Conservation (phyloP, 352 stramenopile species). For the Globisporangium yorkense region DNA sequence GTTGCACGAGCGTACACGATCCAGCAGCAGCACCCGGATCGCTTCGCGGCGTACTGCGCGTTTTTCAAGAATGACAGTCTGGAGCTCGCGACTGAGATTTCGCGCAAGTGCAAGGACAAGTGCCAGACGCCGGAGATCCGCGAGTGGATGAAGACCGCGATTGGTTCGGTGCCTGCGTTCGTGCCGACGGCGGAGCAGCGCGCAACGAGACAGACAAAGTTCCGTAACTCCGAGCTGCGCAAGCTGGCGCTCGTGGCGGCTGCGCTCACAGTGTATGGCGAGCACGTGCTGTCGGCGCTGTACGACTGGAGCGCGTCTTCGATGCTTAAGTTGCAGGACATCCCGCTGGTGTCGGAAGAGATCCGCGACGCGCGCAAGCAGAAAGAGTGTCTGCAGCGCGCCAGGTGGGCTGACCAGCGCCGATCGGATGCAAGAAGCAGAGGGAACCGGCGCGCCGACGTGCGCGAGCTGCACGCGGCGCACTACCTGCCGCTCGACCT, state of each 20-base stretch:
- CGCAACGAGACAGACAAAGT: neutral
- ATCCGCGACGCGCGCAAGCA: neutral
- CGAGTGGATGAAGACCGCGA: neutral
- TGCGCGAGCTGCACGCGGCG: neutral
- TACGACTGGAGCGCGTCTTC: neutral
- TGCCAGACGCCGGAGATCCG: neutral
- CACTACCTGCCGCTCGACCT: constrained; percentile 2
- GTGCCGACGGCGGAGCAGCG: neutral
- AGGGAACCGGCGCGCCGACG: neutral
- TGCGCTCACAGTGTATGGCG: neutral
- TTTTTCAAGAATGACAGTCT: neutral
- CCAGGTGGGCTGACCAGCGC: neutral
- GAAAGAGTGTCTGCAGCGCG: neutral
- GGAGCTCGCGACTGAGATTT: neutral
- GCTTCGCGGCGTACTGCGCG: neutral
- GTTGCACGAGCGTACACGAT: neutral
- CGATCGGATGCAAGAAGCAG: neutral
- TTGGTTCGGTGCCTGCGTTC: neutral
- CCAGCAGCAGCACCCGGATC: neutral
- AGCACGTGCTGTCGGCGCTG: neutral
- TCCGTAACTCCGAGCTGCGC: neutral
- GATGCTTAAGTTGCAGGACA: neutral
- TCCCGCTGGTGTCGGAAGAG: constrained; percentile 2
- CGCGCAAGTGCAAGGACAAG: neutral
- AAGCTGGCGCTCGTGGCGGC: neutral